phyloP scores from a whole-genome alignment of 192 early-diverging fungal species.

The Coemansia sp. region DNA sequence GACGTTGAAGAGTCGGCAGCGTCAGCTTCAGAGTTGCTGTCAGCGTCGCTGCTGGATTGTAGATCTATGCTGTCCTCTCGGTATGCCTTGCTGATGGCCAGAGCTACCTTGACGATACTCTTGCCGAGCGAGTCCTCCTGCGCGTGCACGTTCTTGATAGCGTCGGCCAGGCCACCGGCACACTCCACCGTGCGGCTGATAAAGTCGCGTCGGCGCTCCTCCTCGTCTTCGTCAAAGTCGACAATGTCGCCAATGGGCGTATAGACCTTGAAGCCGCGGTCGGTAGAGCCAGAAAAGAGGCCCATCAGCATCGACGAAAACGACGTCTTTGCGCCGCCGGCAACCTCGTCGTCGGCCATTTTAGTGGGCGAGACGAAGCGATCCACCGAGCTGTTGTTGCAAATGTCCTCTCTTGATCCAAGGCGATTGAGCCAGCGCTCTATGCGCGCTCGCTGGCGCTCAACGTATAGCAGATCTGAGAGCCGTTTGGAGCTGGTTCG shows the following conservation, averaged over 20 bases:
- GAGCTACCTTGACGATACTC: constrained; percentile 28
- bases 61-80: constrained; percentile 11
- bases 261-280: constrained; percentile 40
- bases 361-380: constrained; percentile 33
- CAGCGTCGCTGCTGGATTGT: background rate
- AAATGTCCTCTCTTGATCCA: constrained; percentile 43
- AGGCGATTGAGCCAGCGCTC: constrained; percentile 56
- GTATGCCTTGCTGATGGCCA: constrained; percentile 39
- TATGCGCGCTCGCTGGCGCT: constrained; percentile 42
- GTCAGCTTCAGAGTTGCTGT: background rate
- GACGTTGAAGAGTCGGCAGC: too few relatives aligned
- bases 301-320: constrained; percentile 43
- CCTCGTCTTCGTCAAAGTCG: constrained; percentile 54
- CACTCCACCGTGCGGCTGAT: constrained; percentile 34
- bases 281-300: constrained; percentile 31
- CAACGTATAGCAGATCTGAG: constrained; percentile 23
- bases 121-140: constrained; percentile 45
- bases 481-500: constrained; percentile 21
- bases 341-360: constrained; percentile 28
- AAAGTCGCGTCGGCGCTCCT: constrained; percentile 49
- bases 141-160: constrained; percentile 29
- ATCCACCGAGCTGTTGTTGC: constrained; percentile 37
- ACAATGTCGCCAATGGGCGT: constrained; percentile 45
- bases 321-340: constrained; percentile 26
- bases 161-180: constrained; percentile 23